Conservation (phyloP, 768 basidiomycete genomes). For the Mycena rosella region DNA sequence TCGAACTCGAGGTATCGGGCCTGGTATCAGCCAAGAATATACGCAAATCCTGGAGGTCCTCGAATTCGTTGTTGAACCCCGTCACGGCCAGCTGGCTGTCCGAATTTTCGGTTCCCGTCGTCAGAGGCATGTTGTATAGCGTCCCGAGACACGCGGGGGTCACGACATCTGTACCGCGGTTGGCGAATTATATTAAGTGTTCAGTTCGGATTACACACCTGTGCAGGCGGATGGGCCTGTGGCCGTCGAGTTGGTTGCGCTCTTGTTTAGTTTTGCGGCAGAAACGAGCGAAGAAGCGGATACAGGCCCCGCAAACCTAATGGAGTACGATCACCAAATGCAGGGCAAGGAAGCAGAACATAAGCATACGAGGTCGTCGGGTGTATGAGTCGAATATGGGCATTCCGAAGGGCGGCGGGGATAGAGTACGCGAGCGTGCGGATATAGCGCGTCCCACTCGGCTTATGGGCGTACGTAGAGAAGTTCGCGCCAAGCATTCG, state of each 20-base stretch:
- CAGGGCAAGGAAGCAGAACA: background rate
- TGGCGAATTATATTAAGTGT: background rate
- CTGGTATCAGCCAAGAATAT: background rate
- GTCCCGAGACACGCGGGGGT: background rate
- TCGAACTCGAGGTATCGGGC: background rate
- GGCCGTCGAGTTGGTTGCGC: background rate
- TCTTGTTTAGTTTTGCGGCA: background rate
- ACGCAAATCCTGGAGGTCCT: background rate
- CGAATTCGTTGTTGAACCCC: background rate
- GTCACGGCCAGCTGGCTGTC: background rate
- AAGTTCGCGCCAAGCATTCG: constrained; percentile 1
- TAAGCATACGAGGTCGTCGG: background rate
- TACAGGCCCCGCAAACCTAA: background rate
- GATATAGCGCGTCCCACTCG: background rate
- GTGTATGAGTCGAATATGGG: background rate
- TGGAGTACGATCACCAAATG: background rate
- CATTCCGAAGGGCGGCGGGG: constrained; percentile 1
- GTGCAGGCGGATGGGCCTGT: background rate
- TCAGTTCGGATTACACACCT: background rate
- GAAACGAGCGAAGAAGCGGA: background rate
- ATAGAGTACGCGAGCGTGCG: background rate
- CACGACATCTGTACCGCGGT: background rate
- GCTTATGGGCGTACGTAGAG: background rate
- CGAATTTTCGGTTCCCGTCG: background rate
- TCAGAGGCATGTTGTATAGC: background rate